Conservation (phyloP, 805 yeast genomes). For the Candida multigemmis region DNA sequence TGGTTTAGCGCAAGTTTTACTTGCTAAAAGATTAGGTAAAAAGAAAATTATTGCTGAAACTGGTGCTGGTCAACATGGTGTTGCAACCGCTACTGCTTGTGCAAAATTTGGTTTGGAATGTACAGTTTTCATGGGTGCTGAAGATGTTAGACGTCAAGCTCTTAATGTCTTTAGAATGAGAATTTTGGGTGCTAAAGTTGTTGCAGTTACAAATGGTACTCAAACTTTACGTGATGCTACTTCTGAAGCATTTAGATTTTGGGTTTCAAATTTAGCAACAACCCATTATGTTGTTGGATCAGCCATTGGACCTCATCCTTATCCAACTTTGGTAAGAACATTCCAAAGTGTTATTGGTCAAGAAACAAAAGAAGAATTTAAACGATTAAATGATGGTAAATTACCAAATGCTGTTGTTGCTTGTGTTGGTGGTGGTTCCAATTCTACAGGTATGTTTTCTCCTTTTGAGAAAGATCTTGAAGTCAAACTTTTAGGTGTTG, state of each 20-base stretch:
- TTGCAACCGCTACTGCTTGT: conserved; percentile 87
- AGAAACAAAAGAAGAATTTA: conserved; percentile 89
- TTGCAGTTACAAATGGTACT: conserved; percentile 92
- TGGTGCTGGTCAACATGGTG: conserved; percentile 94
- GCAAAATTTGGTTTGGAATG: conserved; percentile 91
- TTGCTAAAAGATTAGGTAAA: conserved; percentile 75
- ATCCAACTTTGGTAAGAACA: conserved; percentile 95
- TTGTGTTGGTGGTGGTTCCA: conserved; percentile 99
- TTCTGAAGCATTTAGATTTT: conserved; percentile 88
- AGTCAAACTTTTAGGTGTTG: conserved; percentile 86
- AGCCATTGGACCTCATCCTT: conserved; percentile 99
- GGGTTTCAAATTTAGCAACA: conserved; percentile 82
- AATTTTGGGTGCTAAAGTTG: conserved; percentile 90
- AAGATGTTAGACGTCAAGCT: conserved; percentile 98
- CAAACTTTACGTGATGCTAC: conserved; percentile 96
- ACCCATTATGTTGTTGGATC: conserved; percentile 97
- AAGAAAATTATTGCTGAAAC: conserved; percentile 77
- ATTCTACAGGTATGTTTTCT: conserved; percentile 90
- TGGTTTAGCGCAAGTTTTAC: conserved; percentile 72
- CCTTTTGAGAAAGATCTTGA: conserved; percentile 79
- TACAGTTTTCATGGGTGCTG: conserved; percentile 98
- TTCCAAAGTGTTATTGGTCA: conserved; percentile 96
- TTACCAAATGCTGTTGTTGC: conserved; percentile 94
- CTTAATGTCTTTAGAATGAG: conserved; percentile 96
- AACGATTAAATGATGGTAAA: conserved; percentile 65